A percentile compares a stretch with the other conserved stretches of the same genome.
Conservation (phyloP, 2,329 filamentous ascomycete species). For the Cladobotryum mycophilum region DNA sequence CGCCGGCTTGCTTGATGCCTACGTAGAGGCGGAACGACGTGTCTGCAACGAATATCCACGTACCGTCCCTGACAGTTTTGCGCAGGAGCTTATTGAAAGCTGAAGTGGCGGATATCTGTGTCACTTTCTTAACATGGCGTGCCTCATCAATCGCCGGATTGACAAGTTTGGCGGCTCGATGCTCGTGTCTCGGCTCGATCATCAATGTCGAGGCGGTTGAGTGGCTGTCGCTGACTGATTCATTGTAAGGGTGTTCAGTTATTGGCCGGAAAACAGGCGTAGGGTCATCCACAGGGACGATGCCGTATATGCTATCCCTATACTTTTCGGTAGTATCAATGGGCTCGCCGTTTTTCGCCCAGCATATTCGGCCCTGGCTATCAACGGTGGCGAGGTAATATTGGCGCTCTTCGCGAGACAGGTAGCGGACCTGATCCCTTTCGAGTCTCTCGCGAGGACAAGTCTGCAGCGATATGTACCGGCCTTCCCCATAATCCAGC, state of each 20-base stretch:
- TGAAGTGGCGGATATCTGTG: slow-evolving; percentile 63
- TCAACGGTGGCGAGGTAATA: slow-evolving; percentile 77
- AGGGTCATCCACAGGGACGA: slow-evolving; percentile 56
- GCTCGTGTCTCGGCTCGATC: slow-evolving; percentile 44
- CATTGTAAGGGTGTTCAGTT: not conserved
- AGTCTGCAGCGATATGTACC: slow-evolving; percentile 58
- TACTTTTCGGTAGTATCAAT: slow-evolving; percentile 72
- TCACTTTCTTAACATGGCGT: slow-evolving; percentile 47
- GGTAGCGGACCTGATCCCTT: slow-evolving; percentile 73
- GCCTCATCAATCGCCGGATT: slow-evolving; percentile 56
- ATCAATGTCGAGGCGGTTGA: slow-evolving; percentile 12
- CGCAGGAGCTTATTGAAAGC: slow-evolving; percentile 74
- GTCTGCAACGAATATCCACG: slow-evolving; percentile 91
- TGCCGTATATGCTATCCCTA: slow-evolving; percentile 73
- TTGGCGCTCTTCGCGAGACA: slow-evolving; percentile 74
- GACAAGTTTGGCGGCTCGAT: slow-evolving; percentile 58
- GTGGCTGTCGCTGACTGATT: not conserved
- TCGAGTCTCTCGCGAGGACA: slow-evolving; percentile 72
- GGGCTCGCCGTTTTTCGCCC: slow-evolving; percentile 73
- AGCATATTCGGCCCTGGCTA: slow-evolving; percentile 66
- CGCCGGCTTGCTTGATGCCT: slow-evolving; percentile 81
- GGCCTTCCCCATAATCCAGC: slow-evolving; percentile 78
- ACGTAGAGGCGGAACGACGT: slow-evolving; percentile 80
- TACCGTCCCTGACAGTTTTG: slow-evolving; percentile 75
- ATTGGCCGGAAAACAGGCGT: slow-evolving; percentile 36